Evolutionary conservation across 495 filamentous ascomycete genomes (phyloP).

Genomic region (Rhizodiscina lignyota): DNA sequence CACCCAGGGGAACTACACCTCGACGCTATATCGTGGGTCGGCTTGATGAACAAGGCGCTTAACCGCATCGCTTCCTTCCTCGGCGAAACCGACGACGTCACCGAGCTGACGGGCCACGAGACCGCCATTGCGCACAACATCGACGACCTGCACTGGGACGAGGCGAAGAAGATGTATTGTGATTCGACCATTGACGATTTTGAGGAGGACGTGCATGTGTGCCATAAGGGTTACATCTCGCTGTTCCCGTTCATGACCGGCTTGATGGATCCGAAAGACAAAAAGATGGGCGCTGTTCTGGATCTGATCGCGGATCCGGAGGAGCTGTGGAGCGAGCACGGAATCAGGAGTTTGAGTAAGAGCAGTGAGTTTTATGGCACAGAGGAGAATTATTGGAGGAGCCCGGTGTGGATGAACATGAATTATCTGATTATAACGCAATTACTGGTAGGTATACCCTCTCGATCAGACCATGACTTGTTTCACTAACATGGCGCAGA

Average conservation of each 20-base stretch:
- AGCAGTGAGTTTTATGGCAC: conserved; percentile 70
- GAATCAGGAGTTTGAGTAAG: conserved; percentile 76
- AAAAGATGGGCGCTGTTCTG: conserved; percentile 53
- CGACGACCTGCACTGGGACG: conserved; percentile 85
- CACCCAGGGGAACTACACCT: conserved; percentile 95
- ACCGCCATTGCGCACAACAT: conserved; percentile 74
- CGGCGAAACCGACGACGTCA: conserved; percentile 55
- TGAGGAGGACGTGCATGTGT: conserved; percentile 77
- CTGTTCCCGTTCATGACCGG: conserved; percentile 85
- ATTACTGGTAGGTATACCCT: conserved; percentile 50
- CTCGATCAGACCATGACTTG: conserved; percentile 1
- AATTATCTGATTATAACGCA: conserved; percentile 78
- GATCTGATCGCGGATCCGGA: conserved; percentile 65
- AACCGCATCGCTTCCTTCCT: conserved; percentile 59
- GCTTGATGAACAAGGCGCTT: conserved; percentile 74
- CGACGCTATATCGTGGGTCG: conserved; percentile 92
- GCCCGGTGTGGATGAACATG: conserved; percentile 93
- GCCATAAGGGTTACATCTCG: conserved; percentile 92
- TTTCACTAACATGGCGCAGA: conserved; percentile 24
- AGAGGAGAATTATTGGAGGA: conserved; percentile 93
- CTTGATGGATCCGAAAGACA: conserved; percentile 54
- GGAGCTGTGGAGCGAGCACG: conserved; percentile 74
- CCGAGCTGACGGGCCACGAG: conserved; percentile 52
- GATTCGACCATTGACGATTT: conserved; percentile 93
- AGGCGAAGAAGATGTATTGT: conserved; percentile 66